phyloP scores from a whole-genome alignment of 345 rosid species.

The Populus pruinosa region DNA sequence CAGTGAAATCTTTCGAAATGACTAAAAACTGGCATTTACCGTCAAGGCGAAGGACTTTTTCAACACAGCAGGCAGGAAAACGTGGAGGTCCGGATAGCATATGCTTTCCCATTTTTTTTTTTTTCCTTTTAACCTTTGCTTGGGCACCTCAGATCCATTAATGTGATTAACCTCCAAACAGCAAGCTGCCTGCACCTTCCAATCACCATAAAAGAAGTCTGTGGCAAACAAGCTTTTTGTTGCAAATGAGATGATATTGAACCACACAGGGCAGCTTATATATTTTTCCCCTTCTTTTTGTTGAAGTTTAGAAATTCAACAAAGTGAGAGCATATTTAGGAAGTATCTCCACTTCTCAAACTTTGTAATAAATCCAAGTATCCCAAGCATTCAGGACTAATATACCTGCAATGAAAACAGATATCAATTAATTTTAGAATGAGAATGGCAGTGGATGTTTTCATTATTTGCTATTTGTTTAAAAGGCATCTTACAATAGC shows the following conservation, averaged over 20 bases:
- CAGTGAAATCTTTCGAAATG: too few species aligned
- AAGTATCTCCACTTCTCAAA: slow-evolving; percentile 60
- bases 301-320: not conserved
- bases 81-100: too few species aligned
- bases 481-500: not conserved
- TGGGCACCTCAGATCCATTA: too few species aligned
- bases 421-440: not conserved
- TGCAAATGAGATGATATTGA: not conserved
- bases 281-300: not conserved
- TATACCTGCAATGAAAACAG: slow-evolving; percentile 47
- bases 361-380: slow-evolving; percentile 65
- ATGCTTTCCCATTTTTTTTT: too few species aligned
- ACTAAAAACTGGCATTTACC: too few species aligned
- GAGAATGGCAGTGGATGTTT: not conserved
- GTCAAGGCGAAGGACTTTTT: too few species aligned
- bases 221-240: too few species aligned
- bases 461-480: not conserved
- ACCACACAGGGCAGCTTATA: not conserved
- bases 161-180: too few species aligned
- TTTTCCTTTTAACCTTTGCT: too few species aligned
- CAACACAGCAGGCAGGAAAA: too few species aligned
- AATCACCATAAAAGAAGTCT: too few species aligned
- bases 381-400: slow-evolving; percentile 57
- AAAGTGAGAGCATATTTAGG: slow-evolving; percentile 2
- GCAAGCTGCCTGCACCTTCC: too few species aligned